Conservation (phyloP, 2,329 filamentous ascomycete genomes). For the Coleophoma eucalyptorum region DNA sequence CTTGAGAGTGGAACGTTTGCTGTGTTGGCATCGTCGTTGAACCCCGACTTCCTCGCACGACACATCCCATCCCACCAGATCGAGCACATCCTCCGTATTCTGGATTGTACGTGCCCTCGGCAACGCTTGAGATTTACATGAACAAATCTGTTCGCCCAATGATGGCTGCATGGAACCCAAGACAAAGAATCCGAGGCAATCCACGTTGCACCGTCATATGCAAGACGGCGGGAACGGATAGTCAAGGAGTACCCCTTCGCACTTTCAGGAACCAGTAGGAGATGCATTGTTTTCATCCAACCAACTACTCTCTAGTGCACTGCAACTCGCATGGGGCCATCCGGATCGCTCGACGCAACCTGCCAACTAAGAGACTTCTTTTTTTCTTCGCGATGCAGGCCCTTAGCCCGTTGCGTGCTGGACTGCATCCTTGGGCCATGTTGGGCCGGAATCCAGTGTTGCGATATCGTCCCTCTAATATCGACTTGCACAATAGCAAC, state of each 20-base stretch:
- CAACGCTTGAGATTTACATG: too few species aligned
- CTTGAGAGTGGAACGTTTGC: not conserved
- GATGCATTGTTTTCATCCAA: constrained; percentile 14
- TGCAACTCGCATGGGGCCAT: constrained; percentile 12
- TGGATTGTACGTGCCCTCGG: too few species aligned
- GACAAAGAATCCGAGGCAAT: constrained; percentile 23
- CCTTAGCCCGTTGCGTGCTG: constrained; percentile 16
- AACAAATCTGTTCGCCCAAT: too few species aligned
- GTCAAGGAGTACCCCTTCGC: constrained; percentile 1
- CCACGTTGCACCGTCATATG: constrained; percentile 23
- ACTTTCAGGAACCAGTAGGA: constrained; percentile 19
- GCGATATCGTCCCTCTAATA: constrained; percentile 20
- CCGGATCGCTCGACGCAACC: constrained; percentile 1
- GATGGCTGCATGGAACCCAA: not conserved
- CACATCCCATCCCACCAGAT: not conserved
- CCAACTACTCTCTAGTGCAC: constrained; percentile 19
- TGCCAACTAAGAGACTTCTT: constrained; percentile 1
- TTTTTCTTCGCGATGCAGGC: constrained; percentile 9
- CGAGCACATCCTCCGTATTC: not conserved
- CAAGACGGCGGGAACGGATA: constrained; percentile 13
- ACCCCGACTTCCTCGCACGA: not conserved
- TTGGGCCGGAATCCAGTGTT: constrained; percentile 11
- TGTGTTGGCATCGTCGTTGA: constrained; percentile 3
- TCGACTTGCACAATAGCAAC: not conserved
- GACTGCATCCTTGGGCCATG: constrained; percentile 23